phyloP scores from a whole-genome alignment of 345 rosid genomes.

The Euphorbia lathyris region DNA sequence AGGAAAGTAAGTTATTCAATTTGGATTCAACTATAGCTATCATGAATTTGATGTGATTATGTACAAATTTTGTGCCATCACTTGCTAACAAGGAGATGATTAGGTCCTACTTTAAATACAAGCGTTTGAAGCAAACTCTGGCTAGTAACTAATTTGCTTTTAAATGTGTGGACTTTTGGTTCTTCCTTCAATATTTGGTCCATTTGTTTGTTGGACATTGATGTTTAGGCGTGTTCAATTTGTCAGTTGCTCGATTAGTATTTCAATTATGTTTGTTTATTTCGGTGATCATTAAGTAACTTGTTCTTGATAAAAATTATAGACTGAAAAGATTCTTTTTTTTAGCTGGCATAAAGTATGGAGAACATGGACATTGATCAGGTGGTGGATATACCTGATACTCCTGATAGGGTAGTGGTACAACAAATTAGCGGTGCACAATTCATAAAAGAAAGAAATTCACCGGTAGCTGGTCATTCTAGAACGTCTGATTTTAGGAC shows the following conservation, averaged over 20 bases:
- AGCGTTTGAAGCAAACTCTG: not conserved
- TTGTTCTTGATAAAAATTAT: not conserved
- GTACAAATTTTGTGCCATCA: not conserved
- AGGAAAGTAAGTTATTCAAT: not conserved
- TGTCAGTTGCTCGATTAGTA: not conserved
- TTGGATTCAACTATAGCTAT: not conserved
- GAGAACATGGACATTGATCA: conserved; percentile 69
- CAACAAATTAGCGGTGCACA: conserved; percentile 23
- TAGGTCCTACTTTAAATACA: no score
- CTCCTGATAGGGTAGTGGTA: conserved; percentile 63
- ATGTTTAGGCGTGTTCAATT: not conserved
- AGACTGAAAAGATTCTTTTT: not conserved
- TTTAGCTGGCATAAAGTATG: conserved; percentile 38
- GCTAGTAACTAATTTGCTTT: not conserved
- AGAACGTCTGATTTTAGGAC: conserved; percentile 28
- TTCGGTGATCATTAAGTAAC: not conserved
- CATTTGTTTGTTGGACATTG: not conserved
- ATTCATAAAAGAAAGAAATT: conserved; percentile 34
- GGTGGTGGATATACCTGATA: conserved; percentile 61
- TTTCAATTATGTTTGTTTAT: not conserved
- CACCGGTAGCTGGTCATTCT: conserved; percentile 28
- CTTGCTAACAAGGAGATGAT: not conserved
- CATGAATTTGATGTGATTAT: not conserved
- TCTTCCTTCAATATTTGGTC: not conserved
- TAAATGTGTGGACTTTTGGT: not conserved